Evolutionary conservation across 441 rosid genomes (phyloP).

Genomic region (Syzygium syzygioides): DNA sequence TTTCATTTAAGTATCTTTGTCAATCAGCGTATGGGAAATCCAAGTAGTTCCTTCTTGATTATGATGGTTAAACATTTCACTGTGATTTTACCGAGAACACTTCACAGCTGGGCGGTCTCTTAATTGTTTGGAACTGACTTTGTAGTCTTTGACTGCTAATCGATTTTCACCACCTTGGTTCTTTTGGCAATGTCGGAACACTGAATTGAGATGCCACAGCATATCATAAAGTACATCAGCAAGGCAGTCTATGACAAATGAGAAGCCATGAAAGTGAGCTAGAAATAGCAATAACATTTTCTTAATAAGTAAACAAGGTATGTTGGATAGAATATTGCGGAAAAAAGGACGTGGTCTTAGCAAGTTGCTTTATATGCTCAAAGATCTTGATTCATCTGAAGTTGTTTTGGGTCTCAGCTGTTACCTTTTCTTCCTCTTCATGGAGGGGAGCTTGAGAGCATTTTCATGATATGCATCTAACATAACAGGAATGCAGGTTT

Average conservation of each 20-base stretch:
- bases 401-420: not conserved
- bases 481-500: constrained; percentile 31
- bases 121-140: not conserved
- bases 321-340: not conserved
- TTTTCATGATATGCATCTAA: not conserved
- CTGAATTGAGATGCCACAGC: not conserved
- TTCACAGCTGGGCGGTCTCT: not conserved
- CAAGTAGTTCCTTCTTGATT: not conserved
- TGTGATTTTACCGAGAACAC: not conserved
- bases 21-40: not conserved
- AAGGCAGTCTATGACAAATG: not conserved
- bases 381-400: not conserved
- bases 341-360: not conserved
- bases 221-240: not conserved
- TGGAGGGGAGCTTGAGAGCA: not conserved
- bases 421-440: not conserved
- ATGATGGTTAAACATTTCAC: not conserved
- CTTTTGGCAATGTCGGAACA: not conserved
- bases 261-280: not conserved
- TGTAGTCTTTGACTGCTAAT: not conserved
- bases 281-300: not conserved
- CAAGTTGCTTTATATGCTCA: not conserved
- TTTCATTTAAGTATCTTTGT: not conserved
- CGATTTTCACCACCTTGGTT: not conserved
- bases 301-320: not conserved